Percentiles rank a stretch among this genome's conserved stretches.
Conservation (phyloP, 352 stramenopile species). For the Phytophthora gonapodyides region DNA sequence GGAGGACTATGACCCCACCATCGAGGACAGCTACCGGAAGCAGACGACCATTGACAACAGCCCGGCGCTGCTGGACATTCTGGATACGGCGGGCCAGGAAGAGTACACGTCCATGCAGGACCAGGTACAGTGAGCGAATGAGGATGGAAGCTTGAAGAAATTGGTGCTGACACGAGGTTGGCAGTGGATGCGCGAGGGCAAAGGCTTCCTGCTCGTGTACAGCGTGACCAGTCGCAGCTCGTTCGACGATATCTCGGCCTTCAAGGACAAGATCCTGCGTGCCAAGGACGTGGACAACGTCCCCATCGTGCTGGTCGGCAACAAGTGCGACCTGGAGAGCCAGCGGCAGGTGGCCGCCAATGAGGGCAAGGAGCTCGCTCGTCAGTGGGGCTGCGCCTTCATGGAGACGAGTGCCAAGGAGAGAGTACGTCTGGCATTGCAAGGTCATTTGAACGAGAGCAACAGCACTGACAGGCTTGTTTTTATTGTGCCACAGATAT, state of each 20-base stretch:
- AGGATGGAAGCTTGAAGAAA: neutral
- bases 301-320: constrained; percentile 88
- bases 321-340: constrained; percentile 86
- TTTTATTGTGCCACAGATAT: constrained; percentile 56
- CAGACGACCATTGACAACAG: constrained; percentile 87
- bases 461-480: constrained; percentile 6
- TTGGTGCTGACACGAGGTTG: neutral
- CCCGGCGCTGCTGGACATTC: constrained; percentile 86
- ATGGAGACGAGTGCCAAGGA: constrained; percentile 91
- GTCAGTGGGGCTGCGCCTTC: constrained; percentile 82
- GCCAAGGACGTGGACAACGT: constrained; percentile 90
- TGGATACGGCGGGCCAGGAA: constrained; percentile 93
- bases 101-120: constrained; percentile 94
- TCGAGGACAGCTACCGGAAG: constrained; percentile 94
- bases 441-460: neutral
- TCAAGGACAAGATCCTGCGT: constrained; percentile 92
- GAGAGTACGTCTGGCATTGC: constrained; percentile 50
- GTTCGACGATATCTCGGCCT: constrained; percentile 89
- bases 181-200: constrained; percentile 93
- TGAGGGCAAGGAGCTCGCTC: constrained; percentile 71
- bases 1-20: constrained; percentile 94
- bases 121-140: constrained; percentile 47
- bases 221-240: constrained; percentile 89
- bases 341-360: constrained; percentile 71
- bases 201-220: constrained; percentile 91